Percentiles rank a stretch among this genome's conserved stretches.
These are phyloP conservation scores for Sporothrix sp. DNA, from an alignment of 2,329 filamentous ascomycete species.

Conservation along the genomic window DNA sequence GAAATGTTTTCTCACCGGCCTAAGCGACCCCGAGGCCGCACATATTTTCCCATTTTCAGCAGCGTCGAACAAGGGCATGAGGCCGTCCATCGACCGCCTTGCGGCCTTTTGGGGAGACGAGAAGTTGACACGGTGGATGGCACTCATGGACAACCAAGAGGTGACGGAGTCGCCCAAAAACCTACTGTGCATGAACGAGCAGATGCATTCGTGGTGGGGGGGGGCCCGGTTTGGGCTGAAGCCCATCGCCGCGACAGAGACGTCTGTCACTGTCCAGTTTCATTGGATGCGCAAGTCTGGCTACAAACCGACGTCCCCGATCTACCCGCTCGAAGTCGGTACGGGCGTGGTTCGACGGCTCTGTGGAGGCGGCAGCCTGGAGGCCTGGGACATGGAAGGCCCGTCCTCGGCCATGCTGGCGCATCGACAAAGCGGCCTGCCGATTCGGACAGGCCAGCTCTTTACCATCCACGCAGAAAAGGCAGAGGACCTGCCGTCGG, in stretches of 20 bases:
- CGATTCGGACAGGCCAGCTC: not conserved
- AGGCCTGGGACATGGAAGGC: not conserved
- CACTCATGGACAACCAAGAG: not conserved
- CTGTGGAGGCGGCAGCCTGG: not conserved
- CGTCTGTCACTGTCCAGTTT: not conserved
- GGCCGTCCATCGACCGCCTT: not conserved
- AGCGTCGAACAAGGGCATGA: not conserved
- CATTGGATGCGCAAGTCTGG: not conserved
- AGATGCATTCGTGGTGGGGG: not conserved
- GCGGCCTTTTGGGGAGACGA: not conserved
- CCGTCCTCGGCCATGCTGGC: not conserved
- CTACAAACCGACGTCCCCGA: not conserved
- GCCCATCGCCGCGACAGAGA: not conserved
- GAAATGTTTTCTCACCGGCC: not conserved
- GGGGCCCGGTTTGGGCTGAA: not conserved
- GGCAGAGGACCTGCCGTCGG: not conserved
- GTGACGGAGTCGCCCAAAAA: not conserved
- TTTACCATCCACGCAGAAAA: not conserved
- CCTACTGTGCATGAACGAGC: not conserved
- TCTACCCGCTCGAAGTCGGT: not conserved
- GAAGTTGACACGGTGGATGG: not conserved
- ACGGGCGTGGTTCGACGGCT: not conserved
- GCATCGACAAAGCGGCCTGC: not conserved
- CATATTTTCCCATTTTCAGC: not conserved
- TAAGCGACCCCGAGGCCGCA: not conserved